Base-by-base conservation (phyloP, 176 grass and related monocot species). In the Dendrocalamus sinicus region DNA sequence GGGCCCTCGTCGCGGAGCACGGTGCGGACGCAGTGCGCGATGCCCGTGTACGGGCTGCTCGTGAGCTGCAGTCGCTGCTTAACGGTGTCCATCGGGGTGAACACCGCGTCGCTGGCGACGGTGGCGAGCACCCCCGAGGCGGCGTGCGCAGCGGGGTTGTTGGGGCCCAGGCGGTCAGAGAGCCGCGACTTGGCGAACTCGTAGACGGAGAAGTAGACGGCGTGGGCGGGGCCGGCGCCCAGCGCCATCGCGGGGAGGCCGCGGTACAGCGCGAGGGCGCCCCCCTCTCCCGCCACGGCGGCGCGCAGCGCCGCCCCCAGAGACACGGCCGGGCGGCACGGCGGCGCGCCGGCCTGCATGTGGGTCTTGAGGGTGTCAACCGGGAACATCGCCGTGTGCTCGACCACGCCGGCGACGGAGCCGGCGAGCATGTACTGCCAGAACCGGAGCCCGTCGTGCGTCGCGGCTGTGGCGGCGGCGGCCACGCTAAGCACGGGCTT, bases 391-490 rank as follows among this genome's bases (percentile, higher is more conserved):
- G 90, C 90, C 74, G 92, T 83, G 87, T 97, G 95, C 75, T 97
- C 95, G 50, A 97, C 90, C 46, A 97, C 89, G 55, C 95, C 95
- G 51, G 95, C 95, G 78, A 94, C 86, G 75, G 95, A 97, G 64
- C 95, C 95, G 51, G 95, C 92, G 71, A 92, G 92, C 95, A 97
- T 97, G 87, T 94, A 97, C 73, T 97, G 95, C 89, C 93, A 97
- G 86, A 97, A 97, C 3, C 86, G 86, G 77, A 97, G 92, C 7
- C 92, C 92, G 61, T 97, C 92, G 74, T 94, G 92, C 19, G 86
- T 85, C 8, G 77, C 79, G 72, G 84, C 72, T 73, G 74, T 73
- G 19, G 84, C 81, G 72, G 65, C 15, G 58, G 48, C 2, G 13
- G 48, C 13, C 13, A 22, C 64, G 82, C 9, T 19, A 5, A 89